Evolutionary conservation across 2,329 filamentous ascomycete genomes (phyloP).

Genomic region (Triangularia verruculosa): DNA sequence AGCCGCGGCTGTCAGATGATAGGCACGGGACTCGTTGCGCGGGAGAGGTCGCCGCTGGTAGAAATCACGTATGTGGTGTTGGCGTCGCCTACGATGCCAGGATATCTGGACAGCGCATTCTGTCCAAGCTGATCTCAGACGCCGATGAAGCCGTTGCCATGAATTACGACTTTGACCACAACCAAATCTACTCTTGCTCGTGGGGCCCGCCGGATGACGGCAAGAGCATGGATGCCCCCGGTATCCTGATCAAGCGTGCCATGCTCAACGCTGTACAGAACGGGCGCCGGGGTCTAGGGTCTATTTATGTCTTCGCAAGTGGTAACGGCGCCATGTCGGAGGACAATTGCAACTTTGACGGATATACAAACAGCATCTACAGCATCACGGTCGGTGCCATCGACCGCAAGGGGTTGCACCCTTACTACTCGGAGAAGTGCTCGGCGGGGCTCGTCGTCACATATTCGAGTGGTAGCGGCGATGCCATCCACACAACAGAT

Average conservation of each 20-base stretch:
- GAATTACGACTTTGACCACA: constrained; percentile 87
- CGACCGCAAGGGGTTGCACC: constrained; percentile 81
- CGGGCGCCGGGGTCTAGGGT: constrained; percentile 77
- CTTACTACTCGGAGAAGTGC: constrained; percentile 94
- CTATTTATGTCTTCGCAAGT: constrained; percentile 94
- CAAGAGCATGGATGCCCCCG: constrained; percentile 87
- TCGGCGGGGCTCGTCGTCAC: constrained; percentile 94
- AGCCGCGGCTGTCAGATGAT: constrained; percentile 80
- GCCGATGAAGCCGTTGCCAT: constrained; percentile 88
- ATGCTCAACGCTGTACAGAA: constrained; percentile 92
- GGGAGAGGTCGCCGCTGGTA: constrained; percentile 88
- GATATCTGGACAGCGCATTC: constrained; percentile 86
- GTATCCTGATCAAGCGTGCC: constrained; percentile 80
- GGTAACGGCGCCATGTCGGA: constrained; percentile 84
- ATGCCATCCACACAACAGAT: constrained; percentile 94
- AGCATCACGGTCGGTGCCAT: constrained; percentile 95
- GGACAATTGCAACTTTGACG: constrained; percentile 99
- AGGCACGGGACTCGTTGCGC: constrained; percentile 91
- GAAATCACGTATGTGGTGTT: constrained; percentile 90
- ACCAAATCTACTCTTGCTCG: constrained; percentile 97
- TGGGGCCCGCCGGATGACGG: constrained; percentile 97
- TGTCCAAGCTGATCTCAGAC: constrained; percentile 87
- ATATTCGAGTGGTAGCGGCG: constrained; percentile 86
- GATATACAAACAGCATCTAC: constrained; percentile 99
- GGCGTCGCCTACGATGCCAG: constrained; percentile 91